Percentiles rank a stretch among this genome's conserved stretches.
Conservation (phyloP, 768 basidiomycete genomes). For the Glaciozyma antarctica region DNA sequence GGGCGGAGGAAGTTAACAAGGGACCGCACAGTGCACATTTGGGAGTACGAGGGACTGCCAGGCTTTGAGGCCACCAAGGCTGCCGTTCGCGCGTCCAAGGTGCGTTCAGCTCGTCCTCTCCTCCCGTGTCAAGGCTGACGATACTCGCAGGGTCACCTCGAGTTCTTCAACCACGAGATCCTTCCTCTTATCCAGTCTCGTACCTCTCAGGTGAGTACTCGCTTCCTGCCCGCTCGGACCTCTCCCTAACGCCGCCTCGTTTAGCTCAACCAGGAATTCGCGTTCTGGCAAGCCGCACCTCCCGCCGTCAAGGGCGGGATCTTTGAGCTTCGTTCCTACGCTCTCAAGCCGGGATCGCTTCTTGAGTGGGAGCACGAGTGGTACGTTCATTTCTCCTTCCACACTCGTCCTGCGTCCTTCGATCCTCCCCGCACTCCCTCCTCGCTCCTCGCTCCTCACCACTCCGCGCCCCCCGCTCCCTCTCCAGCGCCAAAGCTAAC, state of each 20-base stretch:
- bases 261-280: constrained; percentile 66
- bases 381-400: constrained; percentile 40
- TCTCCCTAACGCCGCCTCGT: no score
- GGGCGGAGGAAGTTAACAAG: not conserved
- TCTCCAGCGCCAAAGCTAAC: not conserved
- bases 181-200: constrained; percentile 67
- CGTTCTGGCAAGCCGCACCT: constrained; percentile 83
- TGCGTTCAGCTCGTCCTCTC: constrained; percentile 39
- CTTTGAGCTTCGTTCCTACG: constrained; percentile 83
- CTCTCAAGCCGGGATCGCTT: constrained; percentile 71
- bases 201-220: constrained; percentile 48
- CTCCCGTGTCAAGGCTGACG: not conserved
- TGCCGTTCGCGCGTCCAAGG: constrained; percentile 58
- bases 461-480: no score
- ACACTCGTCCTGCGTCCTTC: not conserved
- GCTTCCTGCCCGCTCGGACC: not conserved
- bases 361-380: constrained; percentile 93
- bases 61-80: constrained; percentile 71
- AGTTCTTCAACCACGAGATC: constrained; percentile 58
- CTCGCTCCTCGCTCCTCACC: not conserved
- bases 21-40: constrained; percentile 43
- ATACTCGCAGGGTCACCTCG: constrained; percentile 47
- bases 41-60: constrained; percentile 83
- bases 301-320: constrained; percentile 72
- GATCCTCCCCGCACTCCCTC: not conserved